phyloP scores from a whole-genome alignment of 2,329 filamentous ascomycete genomes.

The Phyllosticta paracitricarpa region DNA sequence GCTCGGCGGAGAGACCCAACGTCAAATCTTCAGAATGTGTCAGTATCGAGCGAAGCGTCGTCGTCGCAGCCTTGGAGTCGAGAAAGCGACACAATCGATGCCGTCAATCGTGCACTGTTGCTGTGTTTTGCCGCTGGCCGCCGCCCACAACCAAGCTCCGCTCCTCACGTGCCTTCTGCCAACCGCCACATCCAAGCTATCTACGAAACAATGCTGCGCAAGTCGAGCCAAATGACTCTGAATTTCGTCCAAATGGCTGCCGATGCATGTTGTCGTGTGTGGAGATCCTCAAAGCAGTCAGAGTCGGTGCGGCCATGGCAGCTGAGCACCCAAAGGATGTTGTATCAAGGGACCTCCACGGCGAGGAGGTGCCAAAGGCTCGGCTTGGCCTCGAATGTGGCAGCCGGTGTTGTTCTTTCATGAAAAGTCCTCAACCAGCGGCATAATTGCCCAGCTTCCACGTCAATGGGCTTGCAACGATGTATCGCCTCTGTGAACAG shows the following conservation, averaged over 20 bases:
- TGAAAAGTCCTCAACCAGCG: not conserved
- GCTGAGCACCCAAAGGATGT: not conserved
- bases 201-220: slow-evolving; percentile 7
- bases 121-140: slow-evolving; percentile 8
- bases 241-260: not conserved
- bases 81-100: not conserved
- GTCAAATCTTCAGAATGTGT: not conserved
- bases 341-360: not conserved
- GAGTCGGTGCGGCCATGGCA: not conserved
- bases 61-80: not conserved
- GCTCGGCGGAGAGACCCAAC: not conserved
- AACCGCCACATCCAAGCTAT: slow-evolving; percentile 22
- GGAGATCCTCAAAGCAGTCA: not conserved
- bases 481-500: not conserved
- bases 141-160: not conserved
- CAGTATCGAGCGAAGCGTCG: not conserved
- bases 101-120: slow-evolving; percentile 5
- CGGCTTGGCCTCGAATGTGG: not conserved
- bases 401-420: not conserved
- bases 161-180: not conserved
- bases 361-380: too few species aligned
- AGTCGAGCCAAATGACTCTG: not conserved
- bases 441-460: too few species aligned
- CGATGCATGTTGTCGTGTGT: not conserved
- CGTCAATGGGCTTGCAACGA: not conserved